Evolutionary conservation across 108 stramenopile species (phyloP).

Genomic region (Cyclotella atomus): DNA sequence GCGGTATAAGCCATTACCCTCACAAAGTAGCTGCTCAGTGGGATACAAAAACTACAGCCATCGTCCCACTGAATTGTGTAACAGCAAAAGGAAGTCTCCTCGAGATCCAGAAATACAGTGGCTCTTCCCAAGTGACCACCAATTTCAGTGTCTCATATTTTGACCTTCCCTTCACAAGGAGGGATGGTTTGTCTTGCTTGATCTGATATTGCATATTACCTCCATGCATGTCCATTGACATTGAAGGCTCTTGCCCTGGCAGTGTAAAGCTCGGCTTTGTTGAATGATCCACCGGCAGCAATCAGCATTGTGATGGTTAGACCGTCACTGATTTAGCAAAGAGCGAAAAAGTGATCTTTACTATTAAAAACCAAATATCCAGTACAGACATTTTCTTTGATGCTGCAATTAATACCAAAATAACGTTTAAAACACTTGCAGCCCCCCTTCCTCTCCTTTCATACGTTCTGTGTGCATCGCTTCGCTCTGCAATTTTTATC

Average conservation of each 20-base stretch:
- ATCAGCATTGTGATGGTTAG: slow-evolving; percentile 30
- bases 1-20: slow-evolving; percentile 68
- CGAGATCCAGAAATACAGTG: slow-evolving; percentile 35
- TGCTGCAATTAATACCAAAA: no score
- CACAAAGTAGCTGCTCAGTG: slow-evolving; percentile 60
- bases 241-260: slow-evolving; percentile 66
- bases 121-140: slow-evolving; percentile 52
- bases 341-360: no score
- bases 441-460: no score
- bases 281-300: slow-evolving; percentile 43
- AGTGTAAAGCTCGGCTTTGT: slow-evolving; percentile 51
- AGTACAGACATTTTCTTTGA: no score
- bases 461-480: no score
- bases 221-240: slow-evolving; percentile 43
- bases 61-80: slow-evolving; percentile 55
- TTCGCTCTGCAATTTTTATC: no score
- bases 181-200: slow-evolving; percentile 30
- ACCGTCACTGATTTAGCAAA: no score
- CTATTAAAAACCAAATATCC: no score
- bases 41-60: slow-evolving; percentile 40
- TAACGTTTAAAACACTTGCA: no score
- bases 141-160: slow-evolving; percentile 39
- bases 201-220: slow-evolving; percentile 30
- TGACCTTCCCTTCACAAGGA: slow-evolving; percentile 35
- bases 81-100: slow-evolving; percentile 36